Percentiles rank a stretch among this genome's conserved stretches.
phyloP scores from a whole-genome alignment of 2,329 filamentous ascomycete species.

The Cladosporium sp. region DNA sequence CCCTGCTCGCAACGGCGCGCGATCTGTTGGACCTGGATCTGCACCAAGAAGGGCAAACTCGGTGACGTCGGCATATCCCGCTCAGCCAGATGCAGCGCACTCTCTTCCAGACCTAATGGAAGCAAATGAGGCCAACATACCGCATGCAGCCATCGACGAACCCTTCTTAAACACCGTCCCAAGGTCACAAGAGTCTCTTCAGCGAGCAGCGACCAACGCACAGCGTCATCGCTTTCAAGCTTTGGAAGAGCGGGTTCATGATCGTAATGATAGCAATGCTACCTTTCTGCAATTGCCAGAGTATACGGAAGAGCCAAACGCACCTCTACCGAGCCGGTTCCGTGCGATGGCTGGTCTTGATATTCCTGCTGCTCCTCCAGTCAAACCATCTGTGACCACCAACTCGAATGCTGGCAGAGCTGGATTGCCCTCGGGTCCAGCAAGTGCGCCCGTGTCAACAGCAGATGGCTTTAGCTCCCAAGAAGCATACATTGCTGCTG shows the following conservation, averaged over 20 bases:
- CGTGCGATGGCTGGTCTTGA: slow-evolving; percentile 41
- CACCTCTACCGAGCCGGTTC: slow-evolving; percentile 40
- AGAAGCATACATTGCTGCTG: slow-evolving; percentile 30
- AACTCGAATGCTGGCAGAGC: slow-evolving; percentile 21
- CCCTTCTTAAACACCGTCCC: slow-evolving; percentile 40
- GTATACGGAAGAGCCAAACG: slow-evolving; percentile 64
- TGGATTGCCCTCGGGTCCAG: slow-evolving; percentile 21
- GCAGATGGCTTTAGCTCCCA: slow-evolving; percentile 33
- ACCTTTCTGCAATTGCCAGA: slow-evolving; percentile 82
- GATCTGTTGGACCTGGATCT: neutral
- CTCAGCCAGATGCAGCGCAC: slow-evolving; percentile 28
- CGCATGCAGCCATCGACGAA: slow-evolving; percentile 34
- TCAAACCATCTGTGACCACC: slow-evolving; percentile 26
- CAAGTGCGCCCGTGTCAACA: slow-evolving; percentile 30
- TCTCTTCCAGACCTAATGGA: slow-evolving; percentile 39
- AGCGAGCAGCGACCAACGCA: slow-evolving; percentile 60
- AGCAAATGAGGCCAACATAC: slow-evolving; percentile 30
- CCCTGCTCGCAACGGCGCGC: slow-evolving; percentile 3
- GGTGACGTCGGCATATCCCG: slow-evolving; percentile 31
- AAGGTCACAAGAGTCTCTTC: slow-evolving; percentile 37
- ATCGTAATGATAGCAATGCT: slow-evolving; percentile 66
- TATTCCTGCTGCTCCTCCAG: slow-evolving; percentile 24
- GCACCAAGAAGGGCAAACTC: slow-evolving; percentile 22
- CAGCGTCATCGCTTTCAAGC: slow-evolving; percentile 69
- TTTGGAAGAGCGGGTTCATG: slow-evolving; percentile 55